Evolutionary conservation across 208 protist species (phyloP).

Genomic region (Leishmania gerbilli): DNA sequence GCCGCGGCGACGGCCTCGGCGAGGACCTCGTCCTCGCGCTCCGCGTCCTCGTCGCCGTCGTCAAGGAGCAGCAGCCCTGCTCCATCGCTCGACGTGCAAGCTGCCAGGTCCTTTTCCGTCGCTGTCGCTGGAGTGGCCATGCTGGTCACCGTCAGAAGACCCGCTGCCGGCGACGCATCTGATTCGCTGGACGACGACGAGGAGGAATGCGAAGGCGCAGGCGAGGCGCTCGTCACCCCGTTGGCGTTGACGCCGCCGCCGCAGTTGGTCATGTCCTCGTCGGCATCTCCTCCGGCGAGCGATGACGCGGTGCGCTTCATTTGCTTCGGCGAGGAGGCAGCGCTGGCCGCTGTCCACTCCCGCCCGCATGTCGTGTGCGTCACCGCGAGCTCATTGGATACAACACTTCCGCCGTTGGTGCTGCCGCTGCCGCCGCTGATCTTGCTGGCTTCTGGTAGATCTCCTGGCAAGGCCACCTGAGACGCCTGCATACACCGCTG

Average conservation of each 20-base stretch:
- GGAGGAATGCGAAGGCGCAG: slow-evolving; percentile 17
- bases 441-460: neutral
- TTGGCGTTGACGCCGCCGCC: slow-evolving; percentile 27
- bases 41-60: neutral
- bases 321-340: neutral
- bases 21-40: neutral
- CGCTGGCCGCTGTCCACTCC: neutral
- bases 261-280: slow-evolving; percentile 30
- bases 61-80: neutral
- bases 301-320: slow-evolving; percentile 11
- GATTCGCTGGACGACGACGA: slow-evolving; percentile 18
- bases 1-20: slow-evolving; percentile 6
- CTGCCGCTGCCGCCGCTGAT: neutral
- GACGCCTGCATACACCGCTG: neutral
- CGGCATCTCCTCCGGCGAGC: slow-evolving; percentile 19
- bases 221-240: slow-evolving; percentile 27
- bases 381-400: neutral
- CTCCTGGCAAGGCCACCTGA: too few species aligned
- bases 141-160: slow-evolving; percentile 1
- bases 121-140: neutral
- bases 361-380: neutral
- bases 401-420: neutral
- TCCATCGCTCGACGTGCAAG: neutral
- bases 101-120: too few species aligned
- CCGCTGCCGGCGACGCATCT: slow-evolving; percentile 3